phyloP scores from a whole-genome alignment of 495 filamentous ascomycete genomes.

The Melanomma pulvis-pyrius region DNA sequence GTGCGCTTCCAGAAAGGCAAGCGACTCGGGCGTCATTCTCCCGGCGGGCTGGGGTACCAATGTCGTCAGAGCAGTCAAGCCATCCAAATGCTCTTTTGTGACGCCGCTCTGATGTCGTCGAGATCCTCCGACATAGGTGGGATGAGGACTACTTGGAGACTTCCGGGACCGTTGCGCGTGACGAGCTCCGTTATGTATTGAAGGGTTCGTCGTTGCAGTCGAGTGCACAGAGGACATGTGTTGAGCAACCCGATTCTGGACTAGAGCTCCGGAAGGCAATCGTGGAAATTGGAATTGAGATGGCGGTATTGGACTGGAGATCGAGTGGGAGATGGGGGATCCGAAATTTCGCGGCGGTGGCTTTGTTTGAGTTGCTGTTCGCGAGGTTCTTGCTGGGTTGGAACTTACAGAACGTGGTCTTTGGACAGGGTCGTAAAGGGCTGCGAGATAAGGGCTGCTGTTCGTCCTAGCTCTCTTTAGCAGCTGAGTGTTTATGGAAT shows the following conservation, averaged over 20 bases:
- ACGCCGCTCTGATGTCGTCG: not conserved
- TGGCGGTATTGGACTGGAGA: not conserved
- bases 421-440: not conserved
- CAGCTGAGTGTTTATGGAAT: not conserved
- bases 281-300: not conserved
- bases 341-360: not conserved
- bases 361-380: not conserved
- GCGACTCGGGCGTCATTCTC: slow-evolving; percentile 6
- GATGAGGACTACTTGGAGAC: not conserved
- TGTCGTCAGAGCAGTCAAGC: slow-evolving; percentile 15
- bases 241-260: not conserved
- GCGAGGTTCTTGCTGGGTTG: not conserved
- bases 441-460: not conserved
- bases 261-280: not conserved
- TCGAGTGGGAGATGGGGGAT: not conserved
- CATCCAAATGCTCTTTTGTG: slow-evolving; percentile 24
- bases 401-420: not conserved
- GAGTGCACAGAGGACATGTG: slow-evolving; percentile 1
- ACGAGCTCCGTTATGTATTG: not conserved
- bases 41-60: slow-evolving; percentile 10
- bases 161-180: not conserved
- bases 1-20: slow-evolving; percentile 14
- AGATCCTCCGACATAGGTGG: too few relatives aligned
- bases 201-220: not conserved
- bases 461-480: slow-evolving; percentile 9